phyloP scores from a whole-genome alignment of 2,329 filamentous ascomycete genomes.

The Dothideomycetes sp. region DNA sequence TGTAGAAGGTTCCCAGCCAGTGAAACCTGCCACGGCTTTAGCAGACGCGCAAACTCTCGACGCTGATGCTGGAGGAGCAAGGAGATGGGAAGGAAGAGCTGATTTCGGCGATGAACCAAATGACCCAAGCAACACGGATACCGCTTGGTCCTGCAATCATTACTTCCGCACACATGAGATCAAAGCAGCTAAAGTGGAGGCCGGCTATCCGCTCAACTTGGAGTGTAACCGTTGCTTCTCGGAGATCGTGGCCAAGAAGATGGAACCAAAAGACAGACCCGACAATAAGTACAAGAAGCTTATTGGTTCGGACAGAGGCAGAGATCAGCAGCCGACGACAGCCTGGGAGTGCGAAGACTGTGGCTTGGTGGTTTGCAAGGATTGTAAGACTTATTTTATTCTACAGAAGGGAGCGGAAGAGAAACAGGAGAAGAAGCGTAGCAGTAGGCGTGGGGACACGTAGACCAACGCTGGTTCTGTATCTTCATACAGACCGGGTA shows the following conservation, averaged over 20 bases:
- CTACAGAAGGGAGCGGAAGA: background rate
- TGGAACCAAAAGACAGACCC: background rate
- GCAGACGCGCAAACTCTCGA: no score
- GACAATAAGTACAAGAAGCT: background rate
- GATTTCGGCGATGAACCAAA: conserved; percentile 15
- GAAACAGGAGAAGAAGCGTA: background rate
- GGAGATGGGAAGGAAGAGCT: conserved; percentile 2
- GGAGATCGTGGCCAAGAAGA: conserved; percentile 1
- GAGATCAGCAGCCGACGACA: conserved; percentile 3
- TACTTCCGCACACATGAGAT: conserved; percentile 9
- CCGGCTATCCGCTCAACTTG: conserved; percentile 12
- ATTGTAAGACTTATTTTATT: conserved; percentile 3
- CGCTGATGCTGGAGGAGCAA: conserved; percentile 7
- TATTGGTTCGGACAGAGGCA: background rate
- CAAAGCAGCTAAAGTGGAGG: conserved; percentile 7
- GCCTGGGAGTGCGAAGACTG: conserved; percentile 10
- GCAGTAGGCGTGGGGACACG: no score
- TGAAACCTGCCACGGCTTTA: no score
- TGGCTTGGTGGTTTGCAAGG: conserved; percentile 10
- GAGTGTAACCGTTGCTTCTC: conserved; percentile 17
- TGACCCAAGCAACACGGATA: conserved; percentile 10
- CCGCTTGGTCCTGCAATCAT: conserved; percentile 18
- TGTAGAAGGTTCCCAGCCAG: no score
- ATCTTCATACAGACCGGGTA: no score
- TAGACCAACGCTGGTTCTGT: no score